Evolutionary conservation across 2,329 filamentous ascomycete genomes (phyloP), one percentile per base, ranked within the genome.

Genomic region (Leptodontidium sp.): DNA sequence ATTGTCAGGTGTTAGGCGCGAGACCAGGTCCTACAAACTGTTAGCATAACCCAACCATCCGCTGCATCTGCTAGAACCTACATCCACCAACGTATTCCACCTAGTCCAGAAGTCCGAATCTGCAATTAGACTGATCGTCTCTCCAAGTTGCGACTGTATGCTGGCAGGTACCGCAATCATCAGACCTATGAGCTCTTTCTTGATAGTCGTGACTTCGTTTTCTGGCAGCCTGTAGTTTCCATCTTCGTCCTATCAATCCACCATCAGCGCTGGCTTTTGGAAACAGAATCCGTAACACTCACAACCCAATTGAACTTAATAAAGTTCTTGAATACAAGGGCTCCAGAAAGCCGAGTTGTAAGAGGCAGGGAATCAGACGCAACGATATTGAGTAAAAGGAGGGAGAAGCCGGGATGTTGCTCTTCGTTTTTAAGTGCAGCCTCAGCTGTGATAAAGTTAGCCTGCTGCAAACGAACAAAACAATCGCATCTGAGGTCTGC

Each of bases 311-410:
- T 96, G 78, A 92, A 89, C 81, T 92, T 92, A 78, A 99, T 94
- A 81, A 97, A 97, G 84, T 99, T 99, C 83, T 99, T 99, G 88
- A 99, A 99, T 84, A 93, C 96, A 69, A 99, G 86, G 35, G 96
- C 93, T 76, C 92, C 93, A 7, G 95, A 89, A 52, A 99, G 89
- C 71, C 96, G 90, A 70, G 93, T 96, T 76, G 93, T 95, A 73
- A 86, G 82, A 50, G 93, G 90, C 72, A 91, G 88, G 52, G 87
- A 84, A 67, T 90, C 88, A 74, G 91, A 89, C 72, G 92, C 93
- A 76, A 97, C 93, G 78, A 98, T 97, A 76, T 95, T 94, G 64
- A 99, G 91, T 65, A 99, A 89, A 66, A 87, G 86, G 63, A 98
- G 86, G 17, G 95, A 97, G 84, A 97, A 99, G 77, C 92, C 91